These are phyloP conservation scores for Yamadazyma jaroonii DNA, from an alignment of 1,139 yeast species.

Conservation along the genomic window DNA sequence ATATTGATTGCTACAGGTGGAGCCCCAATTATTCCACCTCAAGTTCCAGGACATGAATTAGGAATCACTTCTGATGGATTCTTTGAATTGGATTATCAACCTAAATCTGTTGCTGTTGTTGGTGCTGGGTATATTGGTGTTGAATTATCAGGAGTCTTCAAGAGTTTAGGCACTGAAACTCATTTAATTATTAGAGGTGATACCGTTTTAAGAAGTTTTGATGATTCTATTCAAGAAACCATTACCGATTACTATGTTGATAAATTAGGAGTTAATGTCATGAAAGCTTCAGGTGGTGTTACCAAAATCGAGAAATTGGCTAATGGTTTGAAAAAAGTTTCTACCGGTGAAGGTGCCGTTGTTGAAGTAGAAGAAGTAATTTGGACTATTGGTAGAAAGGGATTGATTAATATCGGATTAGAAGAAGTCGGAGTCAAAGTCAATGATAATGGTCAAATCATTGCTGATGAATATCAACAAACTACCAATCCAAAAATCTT, in stretches of 20 bases:
- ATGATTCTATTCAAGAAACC: constrained; percentile 72
- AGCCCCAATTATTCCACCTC: constrained; percentile 65
- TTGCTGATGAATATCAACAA: constrained; percentile 85
- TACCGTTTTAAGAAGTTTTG: constrained; percentile 84
- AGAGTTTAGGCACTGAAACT: constrained; percentile 83
- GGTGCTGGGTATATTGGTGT: constrained; percentile 99
- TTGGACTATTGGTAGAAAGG: constrained; percentile 93
- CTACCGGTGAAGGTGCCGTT: constrained; percentile 50
- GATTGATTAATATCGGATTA: constrained; percentile 70
- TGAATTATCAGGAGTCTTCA: constrained; percentile 92
- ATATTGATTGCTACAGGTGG: constrained; percentile 95
- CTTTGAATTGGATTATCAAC: constrained; percentile 75
- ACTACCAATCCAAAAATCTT: constrained; percentile 70
- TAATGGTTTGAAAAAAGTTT: constrained; percentile 62
- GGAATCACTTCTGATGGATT: constrained; percentile 94
- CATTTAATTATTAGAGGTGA: constrained; percentile 89
- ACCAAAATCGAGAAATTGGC: constrained; percentile 56
- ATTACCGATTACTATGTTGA: constrained; percentile 76
- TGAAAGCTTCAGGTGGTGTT: constrained; percentile 62
- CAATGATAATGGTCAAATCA: constrained; percentile 56
- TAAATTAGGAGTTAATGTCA: constrained; percentile 72
- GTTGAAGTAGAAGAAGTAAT: constrained; percentile 76
- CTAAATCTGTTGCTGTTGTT: constrained; percentile 87
- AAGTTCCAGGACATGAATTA: constrained; percentile 74
- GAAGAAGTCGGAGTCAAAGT: constrained; percentile 71